Percentiles rank a stretch among this genome's conserved stretches.
Evolutionary conservation across 2,329 filamentous ascomycete species (phyloP).

Genomic region (Penicillium sp.): DNA sequence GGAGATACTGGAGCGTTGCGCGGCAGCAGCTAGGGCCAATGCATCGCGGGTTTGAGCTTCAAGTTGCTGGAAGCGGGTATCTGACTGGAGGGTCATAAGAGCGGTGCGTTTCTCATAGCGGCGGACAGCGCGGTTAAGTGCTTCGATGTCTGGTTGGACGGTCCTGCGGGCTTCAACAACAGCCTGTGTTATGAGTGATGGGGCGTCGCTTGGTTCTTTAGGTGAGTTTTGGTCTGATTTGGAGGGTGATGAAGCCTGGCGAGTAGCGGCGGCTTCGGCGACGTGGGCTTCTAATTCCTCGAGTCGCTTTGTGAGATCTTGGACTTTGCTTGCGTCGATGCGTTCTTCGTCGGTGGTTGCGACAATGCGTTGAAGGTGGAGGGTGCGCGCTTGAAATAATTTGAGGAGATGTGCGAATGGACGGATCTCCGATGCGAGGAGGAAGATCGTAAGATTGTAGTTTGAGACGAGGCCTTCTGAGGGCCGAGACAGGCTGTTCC

Average conservation of each 20-base stretch:
- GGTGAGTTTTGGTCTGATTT: constrained; percentile 22
- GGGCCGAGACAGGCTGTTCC: constrained; percentile 75
- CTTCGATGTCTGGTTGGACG: constrained; percentile 81
- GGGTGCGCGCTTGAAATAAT: constrained; percentile 74
- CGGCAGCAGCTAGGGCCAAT: constrained; percentile 76
- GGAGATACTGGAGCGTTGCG: constrained; percentile 40
- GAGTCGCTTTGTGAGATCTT: constrained; percentile 65
- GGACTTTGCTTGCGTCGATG: constrained; percentile 39
- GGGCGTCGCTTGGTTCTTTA: constrained; percentile 41
- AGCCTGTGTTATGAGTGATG: constrained; percentile 42
- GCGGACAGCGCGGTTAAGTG: constrained; percentile 81
- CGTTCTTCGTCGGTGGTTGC: constrained; percentile 34
- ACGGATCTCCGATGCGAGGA: constrained; percentile 81
- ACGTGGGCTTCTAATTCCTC: constrained; percentile 67
- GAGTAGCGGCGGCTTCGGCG: constrained; percentile 37
- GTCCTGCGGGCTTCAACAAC: constrained; percentile 61
- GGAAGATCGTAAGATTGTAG: constrained; percentile 88
- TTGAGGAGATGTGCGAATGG: constrained; percentile 80
- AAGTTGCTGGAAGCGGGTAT: constrained; percentile 70
- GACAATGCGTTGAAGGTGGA: constrained; percentile 77
- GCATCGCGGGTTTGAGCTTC: constrained; percentile 74
- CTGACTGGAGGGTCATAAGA: constrained; percentile 72
- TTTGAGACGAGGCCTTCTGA: constrained; percentile 88
- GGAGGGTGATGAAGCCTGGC: constrained; percentile 18
- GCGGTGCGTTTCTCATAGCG: constrained; percentile 88